Evolutionary conservation across 352 stramenopile species (phyloP), one percentile per base, ranked within the genome.

Genomic region (Globisporangium alternatum): DNA sequence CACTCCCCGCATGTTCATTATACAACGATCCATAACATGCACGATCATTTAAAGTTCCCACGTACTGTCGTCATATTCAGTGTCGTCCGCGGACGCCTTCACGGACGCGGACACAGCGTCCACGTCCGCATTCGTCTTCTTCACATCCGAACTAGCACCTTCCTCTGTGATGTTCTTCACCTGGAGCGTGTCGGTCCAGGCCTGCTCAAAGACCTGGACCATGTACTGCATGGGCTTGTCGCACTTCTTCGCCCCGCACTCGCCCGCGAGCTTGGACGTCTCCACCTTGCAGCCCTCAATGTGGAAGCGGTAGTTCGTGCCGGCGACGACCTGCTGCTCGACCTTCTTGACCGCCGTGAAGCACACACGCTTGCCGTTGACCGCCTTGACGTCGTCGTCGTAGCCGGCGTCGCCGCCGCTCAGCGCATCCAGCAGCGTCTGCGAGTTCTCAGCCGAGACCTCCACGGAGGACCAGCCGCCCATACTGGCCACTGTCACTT

Each of bases 301-400:
- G 65, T 80, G 65, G 67, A 91, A 91, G 62, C 71, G 68, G 69
- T 91, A 95, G 70, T 91, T 91, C 64, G 71, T 91, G 33, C 86
- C 86, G 1, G 83, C 67, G 51, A 95, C 86, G 49, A 91, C 80
- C 57, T 95, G 65, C 39, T 66, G 52, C 51, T 69, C 57, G 31
- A 61, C 33, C 9, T 41, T 62, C 45, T 52, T 58, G 57, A 86
- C 63, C n/a, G 72, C 58, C 12, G 69, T 48, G 62, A 70, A 81
- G 58, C 77, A 86, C 55, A 86, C 77, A 64, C 77, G 77, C 47
- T 51, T 78, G 44, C 54, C n/a, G 35, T 66, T 70, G 28, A 80
- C 75, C 1, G 62, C 48, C 19, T 47, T 19, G 13, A 0, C 47
- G 0, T 55, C 25, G 28, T 68, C 63, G 56, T 56, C 21, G 70